Percentiles rank a stretch among this genome's conserved stretches.
These are phyloP conservation scores for Chrysoporthe cubensis DNA, from an alignment of 2,329 filamentous ascomycete species.

Conservation along the genomic window DNA sequence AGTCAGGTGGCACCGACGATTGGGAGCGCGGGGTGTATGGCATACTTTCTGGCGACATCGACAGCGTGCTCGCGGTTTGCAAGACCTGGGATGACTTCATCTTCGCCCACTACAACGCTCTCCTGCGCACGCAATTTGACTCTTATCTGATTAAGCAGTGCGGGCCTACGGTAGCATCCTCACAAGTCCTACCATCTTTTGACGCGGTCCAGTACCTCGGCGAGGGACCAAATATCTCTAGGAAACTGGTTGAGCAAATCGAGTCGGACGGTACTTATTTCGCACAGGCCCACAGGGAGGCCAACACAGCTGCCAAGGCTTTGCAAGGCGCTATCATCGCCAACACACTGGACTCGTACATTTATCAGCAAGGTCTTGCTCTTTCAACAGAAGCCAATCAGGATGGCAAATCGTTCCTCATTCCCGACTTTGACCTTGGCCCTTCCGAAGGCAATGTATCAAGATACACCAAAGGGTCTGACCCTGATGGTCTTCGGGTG, in stretches of 20 bases:
- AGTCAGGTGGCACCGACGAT: conserved; percentile 70
- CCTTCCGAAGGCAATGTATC: conserved; percentile 43
- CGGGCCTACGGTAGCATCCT: conserved; percentile 55
- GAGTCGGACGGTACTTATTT: conserved; percentile 49
- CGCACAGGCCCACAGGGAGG: conserved; percentile 59
- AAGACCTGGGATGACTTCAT: conserved; percentile 83
- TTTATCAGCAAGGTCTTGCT: conserved; percentile 61
- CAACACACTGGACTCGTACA: conserved; percentile 59
- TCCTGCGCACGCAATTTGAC: conserved; percentile 80
- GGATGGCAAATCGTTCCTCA: conserved; percentile 44
- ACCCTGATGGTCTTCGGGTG: conserved; percentile 69
- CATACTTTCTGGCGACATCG: conserved; percentile 81
- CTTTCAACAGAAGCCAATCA: conserved; percentile 54
- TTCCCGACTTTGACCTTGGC: conserved; percentile 44
- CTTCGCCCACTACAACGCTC: conserved; percentile 86
- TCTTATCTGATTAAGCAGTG: conserved; percentile 64
- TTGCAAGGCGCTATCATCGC: conserved; percentile 77
- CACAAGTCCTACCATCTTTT: conserved; percentile 63
- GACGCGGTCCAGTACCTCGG: conserved; percentile 68
- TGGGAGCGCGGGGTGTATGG: conserved; percentile 92
- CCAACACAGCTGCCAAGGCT: conserved; percentile 69
- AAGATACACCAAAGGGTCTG: conserved; percentile 58
- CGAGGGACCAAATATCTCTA: conserved; percentile 53
- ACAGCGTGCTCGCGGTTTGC: conserved; percentile 77
- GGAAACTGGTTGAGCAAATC: conserved; percentile 63